Base-by-base conservation (phyloP, 2,329 filamentous ascomycete species). In the Neodidymelliopsis sp. region DNA sequence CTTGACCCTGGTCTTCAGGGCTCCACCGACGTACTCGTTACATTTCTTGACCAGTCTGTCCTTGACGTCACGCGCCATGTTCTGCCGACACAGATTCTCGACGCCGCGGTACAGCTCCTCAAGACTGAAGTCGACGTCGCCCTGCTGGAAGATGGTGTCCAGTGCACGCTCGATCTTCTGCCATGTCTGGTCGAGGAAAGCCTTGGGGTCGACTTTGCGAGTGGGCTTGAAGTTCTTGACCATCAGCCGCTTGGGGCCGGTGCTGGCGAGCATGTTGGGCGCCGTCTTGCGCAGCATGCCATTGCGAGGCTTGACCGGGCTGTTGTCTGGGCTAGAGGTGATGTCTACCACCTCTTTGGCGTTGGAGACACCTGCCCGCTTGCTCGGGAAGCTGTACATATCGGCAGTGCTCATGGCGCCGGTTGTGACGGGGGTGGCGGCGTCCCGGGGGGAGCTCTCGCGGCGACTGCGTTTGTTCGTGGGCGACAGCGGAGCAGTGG, bases 91-190 rank as follows among this genome's bases (percentile, higher is more conserved):
- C 9, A 96, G 81, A 68, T 96, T 91, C 79, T 99, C 94, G 1
- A 96, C 90, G 4, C 89, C 90, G 37, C 90, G 85, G 70, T 97
- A 97, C 11, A 99, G 79, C 61, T 90, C 87, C 73, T 97, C 94
- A 27, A 96, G 79, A n/a, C 92, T 92, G 58, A 77, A 77, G 37
- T 71, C 66, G 45, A 72, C 65, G 1, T 89, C 83, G 42, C 82
- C 82, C 51, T 84, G 82, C 6, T 78, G 77, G 67, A 97, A 93
- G 18, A 97, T 85, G 31, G 85, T 83, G 9, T 81, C 79, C 42
- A 99, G 75, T 1, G 91, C 90, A 25, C 79, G 79, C 48, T 90
- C 84, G 5, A 97, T 79, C 67, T 95, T 88, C 29, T 77, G 74
- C 84, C 88, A 90, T 3, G 86, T 87, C 63, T 86, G 85, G 29